Percentiles rank a stretch among this genome's conserved stretches.
Evolutionary conservation across 1,284 basidiomycete genomes (phyloP).

Genomic region (Fistulina hepatica): DNA sequence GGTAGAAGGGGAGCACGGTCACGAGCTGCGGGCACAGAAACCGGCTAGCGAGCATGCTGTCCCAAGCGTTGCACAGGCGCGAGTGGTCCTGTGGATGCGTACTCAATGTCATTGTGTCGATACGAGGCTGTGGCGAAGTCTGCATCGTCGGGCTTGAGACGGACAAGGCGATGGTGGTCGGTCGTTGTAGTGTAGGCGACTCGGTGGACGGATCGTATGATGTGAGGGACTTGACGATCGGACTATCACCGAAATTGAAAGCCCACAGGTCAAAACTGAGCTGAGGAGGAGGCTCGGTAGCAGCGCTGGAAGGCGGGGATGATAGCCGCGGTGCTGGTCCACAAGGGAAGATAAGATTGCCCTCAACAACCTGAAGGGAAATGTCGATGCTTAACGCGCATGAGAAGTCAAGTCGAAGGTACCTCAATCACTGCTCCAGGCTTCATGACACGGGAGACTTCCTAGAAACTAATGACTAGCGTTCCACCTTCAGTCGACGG

Average conservation of each 20-base stretch:
- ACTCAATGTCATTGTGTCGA: constrained; percentile 4
- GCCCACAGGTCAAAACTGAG: not conserved
- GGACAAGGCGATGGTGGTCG: not conserved
- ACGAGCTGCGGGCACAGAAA: constrained; percentile 47
- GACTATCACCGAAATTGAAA: not conserved
- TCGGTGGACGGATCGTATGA: not conserved
- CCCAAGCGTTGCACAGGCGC: constrained; percentile 51
- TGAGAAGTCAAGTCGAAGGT: constrained; percentile 10
- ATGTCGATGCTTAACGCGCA: constrained; percentile 4
- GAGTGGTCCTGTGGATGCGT: constrained; percentile 50
- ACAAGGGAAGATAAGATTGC: constrained; percentile 61
- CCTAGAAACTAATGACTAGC: constrained; percentile 29
- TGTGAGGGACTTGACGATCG: constrained; percentile 3
- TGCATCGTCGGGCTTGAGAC: not conserved
- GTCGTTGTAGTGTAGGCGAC: constrained; percentile 6
- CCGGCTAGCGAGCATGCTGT: constrained; percentile 49
- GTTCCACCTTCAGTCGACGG: constrained; percentile 10
- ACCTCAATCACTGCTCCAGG: constrained; percentile 57
- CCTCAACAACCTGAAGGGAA: constrained; percentile 47
- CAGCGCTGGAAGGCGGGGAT: constrained; percentile 12
- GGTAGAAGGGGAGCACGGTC: constrained; percentile 57
- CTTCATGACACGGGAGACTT: constrained; percentile 51
- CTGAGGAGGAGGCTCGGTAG: constrained; percentile 11
- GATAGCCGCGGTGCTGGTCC: constrained; percentile 23
- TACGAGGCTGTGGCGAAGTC: not conserved